Conservation (phyloP, 148 eudicot genomes). For the Rhododendron vialii region DNA sequence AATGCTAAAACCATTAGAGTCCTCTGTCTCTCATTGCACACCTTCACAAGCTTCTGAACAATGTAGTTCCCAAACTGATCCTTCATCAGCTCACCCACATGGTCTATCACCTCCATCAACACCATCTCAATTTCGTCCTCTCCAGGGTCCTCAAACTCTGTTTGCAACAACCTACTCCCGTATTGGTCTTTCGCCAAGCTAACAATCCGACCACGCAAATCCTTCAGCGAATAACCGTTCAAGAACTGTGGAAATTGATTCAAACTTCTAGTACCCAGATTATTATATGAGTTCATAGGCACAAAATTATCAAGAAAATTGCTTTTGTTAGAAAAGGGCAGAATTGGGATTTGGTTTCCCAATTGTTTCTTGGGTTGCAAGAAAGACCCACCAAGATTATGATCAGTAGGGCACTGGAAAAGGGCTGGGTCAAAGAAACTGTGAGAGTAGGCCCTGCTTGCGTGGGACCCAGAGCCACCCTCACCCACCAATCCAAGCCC, state of each 20-base stretch:
- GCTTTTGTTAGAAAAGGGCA: neutral
- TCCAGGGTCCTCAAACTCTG: slow-evolving; percentile 19
- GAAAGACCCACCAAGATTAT: slow-evolving; percentile 9
- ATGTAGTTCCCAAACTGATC: slow-evolving; percentile 30
- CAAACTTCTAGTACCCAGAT: neutral
- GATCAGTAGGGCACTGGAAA: neutral
- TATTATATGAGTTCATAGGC: neutral
- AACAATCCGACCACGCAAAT: slow-evolving; percentile 26
- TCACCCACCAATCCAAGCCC: neutral
- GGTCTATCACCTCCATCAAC: slow-evolving; percentile 23
- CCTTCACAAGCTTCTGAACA: slow-evolving; percentile 31
- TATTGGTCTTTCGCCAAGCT: slow-evolving; percentile 26
- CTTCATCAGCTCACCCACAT: slow-evolving; percentile 26
- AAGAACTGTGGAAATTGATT: neutral
- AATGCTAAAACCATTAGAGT: slow-evolving; percentile 21
- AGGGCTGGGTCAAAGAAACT: neutral
- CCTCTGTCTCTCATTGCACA: slow-evolving; percentile 39
- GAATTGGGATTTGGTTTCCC: neutral
- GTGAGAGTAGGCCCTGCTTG: neutral
- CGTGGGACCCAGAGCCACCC: neutral
- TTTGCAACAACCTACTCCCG: slow-evolving; percentile 20
- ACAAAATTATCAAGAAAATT: neutral
- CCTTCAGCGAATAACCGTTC: neutral
- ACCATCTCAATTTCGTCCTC: slow-evolving; percentile 24
- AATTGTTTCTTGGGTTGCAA: slow-evolving; percentile 25